Conservation (phyloP, 2,329 filamentous ascomycete genomes). For the Exophiala mesophila region DNA sequence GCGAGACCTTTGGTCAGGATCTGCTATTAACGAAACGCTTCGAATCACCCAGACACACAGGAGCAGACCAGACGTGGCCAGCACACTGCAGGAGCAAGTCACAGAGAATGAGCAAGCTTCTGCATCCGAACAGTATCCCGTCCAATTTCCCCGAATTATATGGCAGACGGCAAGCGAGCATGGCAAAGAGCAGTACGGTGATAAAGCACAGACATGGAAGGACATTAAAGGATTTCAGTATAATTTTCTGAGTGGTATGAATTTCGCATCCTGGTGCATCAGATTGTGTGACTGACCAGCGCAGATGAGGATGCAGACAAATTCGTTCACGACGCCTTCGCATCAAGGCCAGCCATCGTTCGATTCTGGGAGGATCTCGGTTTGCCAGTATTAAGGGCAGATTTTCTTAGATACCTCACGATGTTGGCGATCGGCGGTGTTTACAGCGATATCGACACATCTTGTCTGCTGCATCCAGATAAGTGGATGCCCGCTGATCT, state of each 20-base stretch:
- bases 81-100: constrained; percentile 3
- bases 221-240: constrained; percentile 11
- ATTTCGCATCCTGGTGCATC: too few species aligned
- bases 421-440: constrained; percentile 72
- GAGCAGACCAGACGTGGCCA: constrained; percentile 1
- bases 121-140: constrained; percentile 1
- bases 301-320: constrained; percentile 60
- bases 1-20: background rate
- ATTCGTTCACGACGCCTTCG: constrained; percentile 63
- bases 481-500: constrained; percentile 82
- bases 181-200: constrained; percentile 5
- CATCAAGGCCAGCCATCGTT: constrained; percentile 63
- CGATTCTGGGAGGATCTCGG: constrained; percentile 56
- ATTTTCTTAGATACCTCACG: constrained; percentile 70
- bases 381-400: constrained; percentile 69
- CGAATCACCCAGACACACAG: background rate
- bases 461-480: constrained; percentile 71
- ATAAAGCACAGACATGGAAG: constrained; percentile 12
- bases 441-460: constrained; percentile 90
- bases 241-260: constrained; percentile 12
- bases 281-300: too few species aligned
- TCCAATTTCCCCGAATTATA: constrained; percentile 5
- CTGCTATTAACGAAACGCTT: background rate
- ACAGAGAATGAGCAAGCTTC: constrained; percentile 2
- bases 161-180: constrained; percentile 12